These are phyloP conservation scores for Aspergillus fijiensis DNA, from an alignment of 2,329 filamentous ascomycete species.

Conservation along the genomic window DNA sequence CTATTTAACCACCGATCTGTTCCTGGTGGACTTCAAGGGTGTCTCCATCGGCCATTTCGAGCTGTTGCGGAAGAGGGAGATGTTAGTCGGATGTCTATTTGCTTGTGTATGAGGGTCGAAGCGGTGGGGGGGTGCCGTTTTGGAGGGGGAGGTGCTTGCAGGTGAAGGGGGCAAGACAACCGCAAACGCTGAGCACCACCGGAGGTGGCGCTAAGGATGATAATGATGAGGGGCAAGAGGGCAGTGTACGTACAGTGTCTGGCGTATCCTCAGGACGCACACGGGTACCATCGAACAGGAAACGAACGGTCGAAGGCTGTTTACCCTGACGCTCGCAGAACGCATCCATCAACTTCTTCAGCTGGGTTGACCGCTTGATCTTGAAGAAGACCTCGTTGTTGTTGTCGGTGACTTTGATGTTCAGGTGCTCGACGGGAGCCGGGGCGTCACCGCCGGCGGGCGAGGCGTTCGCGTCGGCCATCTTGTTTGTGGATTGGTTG, in stretches of 20 bases:
- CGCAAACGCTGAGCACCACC: background rate
- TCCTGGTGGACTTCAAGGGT: slow-evolving; percentile 97
- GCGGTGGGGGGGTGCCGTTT: too few relatives aligned
- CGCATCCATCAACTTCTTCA: slow-evolving; percentile 97
- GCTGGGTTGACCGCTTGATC: slow-evolving; percentile 93
- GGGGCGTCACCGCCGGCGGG: slow-evolving; percentile 22
- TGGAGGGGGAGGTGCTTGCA: background rate
- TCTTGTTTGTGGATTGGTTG: slow-evolving; percentile 42
- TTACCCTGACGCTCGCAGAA: slow-evolving; percentile 98
- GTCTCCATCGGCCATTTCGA: slow-evolving; percentile 96
- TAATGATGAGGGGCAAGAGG: background rate
- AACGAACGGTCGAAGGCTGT: slow-evolving; percentile 77
- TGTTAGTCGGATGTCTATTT: background rate
- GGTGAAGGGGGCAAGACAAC: background rate
- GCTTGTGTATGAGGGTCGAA: background rate
- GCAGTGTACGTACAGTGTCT: slow-evolving; percentile 72
- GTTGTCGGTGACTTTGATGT: slow-evolving; percentile 99
- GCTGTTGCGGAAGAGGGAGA: slow-evolving; percentile 51
- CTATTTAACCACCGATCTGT: slow-evolving; percentile 74
- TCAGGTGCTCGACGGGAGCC: slow-evolving; percentile 74
- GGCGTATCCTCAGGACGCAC: slow-evolving; percentile 88
- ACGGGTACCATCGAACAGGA: slow-evolving; percentile 92
- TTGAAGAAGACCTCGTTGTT: slow-evolving; percentile 99
- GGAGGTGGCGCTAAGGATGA: background rate
- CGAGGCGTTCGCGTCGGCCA: slow-evolving; percentile 36